Percentiles rank a stretch among this genome's conserved stretches.
Conservation (phyloP, 345 rosid species). For the Anacardium occidentale region DNA sequence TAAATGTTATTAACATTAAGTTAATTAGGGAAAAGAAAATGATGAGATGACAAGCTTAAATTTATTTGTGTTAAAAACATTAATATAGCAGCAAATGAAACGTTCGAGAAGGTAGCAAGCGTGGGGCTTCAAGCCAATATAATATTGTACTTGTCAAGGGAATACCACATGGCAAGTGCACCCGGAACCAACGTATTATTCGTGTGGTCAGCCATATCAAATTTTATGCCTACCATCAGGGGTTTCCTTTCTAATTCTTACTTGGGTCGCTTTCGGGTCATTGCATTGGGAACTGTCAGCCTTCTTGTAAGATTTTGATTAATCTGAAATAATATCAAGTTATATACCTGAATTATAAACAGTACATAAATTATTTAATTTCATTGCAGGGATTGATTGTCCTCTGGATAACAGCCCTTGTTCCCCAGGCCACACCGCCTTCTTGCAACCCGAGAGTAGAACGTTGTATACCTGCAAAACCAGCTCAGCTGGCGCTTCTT, state of each 20-base stretch:
- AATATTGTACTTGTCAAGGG: conserved; percentile 34
- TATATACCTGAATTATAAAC: no score
- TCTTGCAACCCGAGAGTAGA: conserved; percentile 17
- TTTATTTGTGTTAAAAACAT: not conserved
- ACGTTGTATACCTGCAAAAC: conserved; percentile 24
- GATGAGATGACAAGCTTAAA: no score
- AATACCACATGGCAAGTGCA: conserved; percentile 39
- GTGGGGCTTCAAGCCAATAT: conserved; percentile 48
- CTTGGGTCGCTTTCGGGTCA: conserved; percentile 46
- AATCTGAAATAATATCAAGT: not conserved
- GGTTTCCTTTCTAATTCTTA: conserved; percentile 53
- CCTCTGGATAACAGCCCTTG: conserved; percentile 46
- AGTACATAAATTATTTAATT: not conserved
- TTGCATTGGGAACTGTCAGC: conserved; percentile 34
- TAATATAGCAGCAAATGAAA: conserved; percentile 48
- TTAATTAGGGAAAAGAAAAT: no score
- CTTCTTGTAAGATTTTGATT: conserved; percentile 32
- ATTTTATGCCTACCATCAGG: conserved; percentile 41
- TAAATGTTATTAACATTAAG: no score
- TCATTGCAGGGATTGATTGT: conserved; percentile 38
- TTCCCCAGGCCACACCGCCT: conserved; percentile 39
- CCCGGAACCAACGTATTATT: conserved; percentile 36
- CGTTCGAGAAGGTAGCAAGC: conserved; percentile 50
- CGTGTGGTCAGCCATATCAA: conserved; percentile 42
- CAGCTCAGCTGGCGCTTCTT: conserved; percentile 33